Conservation (phyloP, 2,329 filamentous ascomycete genomes). For the Aspergillus tamarii region DNA sequence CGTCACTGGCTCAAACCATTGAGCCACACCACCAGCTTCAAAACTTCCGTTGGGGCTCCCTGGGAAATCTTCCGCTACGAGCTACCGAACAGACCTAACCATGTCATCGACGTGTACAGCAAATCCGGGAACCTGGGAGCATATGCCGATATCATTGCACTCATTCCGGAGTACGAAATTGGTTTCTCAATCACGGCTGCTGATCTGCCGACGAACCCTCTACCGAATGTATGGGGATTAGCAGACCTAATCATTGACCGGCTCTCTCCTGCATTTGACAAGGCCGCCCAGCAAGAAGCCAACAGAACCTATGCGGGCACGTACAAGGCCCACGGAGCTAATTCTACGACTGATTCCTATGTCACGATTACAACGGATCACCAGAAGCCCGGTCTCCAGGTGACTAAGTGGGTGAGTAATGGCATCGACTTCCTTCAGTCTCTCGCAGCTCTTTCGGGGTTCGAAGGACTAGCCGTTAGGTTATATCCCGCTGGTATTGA, state of each 20-base stretch:
- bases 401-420: background rate
- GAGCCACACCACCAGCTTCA: conserved; percentile 41
- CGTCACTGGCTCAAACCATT: conserved; percentile 52
- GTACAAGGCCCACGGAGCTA: background rate
- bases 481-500: background rate
- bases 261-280: background rate
- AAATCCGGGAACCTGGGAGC: background rate
- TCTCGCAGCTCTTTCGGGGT: background rate
- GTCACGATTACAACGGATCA: background rate
- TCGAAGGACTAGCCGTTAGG: background rate
- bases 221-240: background rate
- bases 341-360: background rate
- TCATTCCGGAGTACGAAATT: background rate
- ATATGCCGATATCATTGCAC: background rate
- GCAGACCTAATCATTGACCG: background rate
- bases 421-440: background rate
- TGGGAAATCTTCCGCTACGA: conserved; percentile 45
- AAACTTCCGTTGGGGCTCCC: conserved; percentile 46
- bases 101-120: conserved; percentile 22
- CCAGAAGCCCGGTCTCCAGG: background rate
- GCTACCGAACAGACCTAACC: conserved; percentile 3
- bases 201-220: background rate
- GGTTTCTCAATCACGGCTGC: background rate
- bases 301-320: background rate
- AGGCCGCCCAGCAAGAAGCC: background rate